phyloP scores from a whole-genome alignment of 345 rosid species.

The Populus ilicifolia region DNA sequence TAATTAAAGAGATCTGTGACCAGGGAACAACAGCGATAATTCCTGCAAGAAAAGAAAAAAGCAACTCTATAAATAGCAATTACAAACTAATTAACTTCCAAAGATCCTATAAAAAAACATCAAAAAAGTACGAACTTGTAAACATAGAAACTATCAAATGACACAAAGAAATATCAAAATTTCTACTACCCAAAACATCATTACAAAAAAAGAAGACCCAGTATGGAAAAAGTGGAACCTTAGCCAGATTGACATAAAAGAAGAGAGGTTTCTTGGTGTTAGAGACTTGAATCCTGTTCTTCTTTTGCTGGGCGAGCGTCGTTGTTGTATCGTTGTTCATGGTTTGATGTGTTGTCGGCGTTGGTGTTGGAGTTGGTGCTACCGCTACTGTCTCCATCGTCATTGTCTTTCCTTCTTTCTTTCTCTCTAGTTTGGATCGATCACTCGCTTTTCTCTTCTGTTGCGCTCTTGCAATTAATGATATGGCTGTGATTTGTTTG shows the following conservation, averaged over 20 bases:
- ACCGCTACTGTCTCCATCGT: slow-evolving; percentile 15
- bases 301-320: slow-evolving; percentile 19
- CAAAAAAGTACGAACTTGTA: neutral
- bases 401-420: neutral
- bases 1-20: neutral
- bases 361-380: slow-evolving; percentile 1
- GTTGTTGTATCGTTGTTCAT: neutral
- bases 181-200: neutral
- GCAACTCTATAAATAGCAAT: neutral
- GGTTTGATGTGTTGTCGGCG: neutral
- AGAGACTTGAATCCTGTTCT: slow-evolving; percentile 33
- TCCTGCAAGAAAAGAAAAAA: neutral
- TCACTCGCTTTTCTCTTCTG: neutral
- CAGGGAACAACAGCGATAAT: neutral
- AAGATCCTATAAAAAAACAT: neutral
- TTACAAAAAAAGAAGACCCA: neutral
- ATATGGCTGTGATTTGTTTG: neutral
- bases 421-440: neutral
- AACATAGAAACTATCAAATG: neutral
- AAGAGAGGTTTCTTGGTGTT: slow-evolving; percentile 36
- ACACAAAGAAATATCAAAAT: neutral
- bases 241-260: slow-evolving; percentile 36
- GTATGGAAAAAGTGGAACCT: slow-evolving; percentile 10
- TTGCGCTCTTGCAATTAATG: neutral
- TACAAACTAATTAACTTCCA: neutral